Base-by-base conservation (phyloP, 2,329 filamentous ascomycete species). In the Rutstroemia sp. region DNA sequence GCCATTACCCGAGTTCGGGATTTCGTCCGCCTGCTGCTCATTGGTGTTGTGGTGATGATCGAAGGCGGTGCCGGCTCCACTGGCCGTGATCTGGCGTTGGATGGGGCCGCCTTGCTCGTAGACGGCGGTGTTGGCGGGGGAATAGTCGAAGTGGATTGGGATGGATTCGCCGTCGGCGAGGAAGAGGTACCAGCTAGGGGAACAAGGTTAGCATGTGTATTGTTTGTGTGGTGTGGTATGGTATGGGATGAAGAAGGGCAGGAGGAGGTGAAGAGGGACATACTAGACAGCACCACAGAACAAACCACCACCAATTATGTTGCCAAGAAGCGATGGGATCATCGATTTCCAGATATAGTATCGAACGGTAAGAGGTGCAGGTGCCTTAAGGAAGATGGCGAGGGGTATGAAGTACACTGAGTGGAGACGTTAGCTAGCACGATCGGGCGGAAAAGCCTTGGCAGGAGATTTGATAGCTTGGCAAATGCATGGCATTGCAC, bases 321-420 rank as follows among this genome's bases (percentile, higher is more conserved):
- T 82, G 0, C 79, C 79, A 2, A 82, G 60, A 2, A 75, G 59
- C 0, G 76, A 72, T 0, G 79, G 80, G 37, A 82, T 76, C 59
- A 81, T 74, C 0, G 74, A 76, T 63, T 82, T 81, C 77, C 78
- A 82, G 59, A 83, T 78, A 56, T 82, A 83, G 42, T 80, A 69
- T 0, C 73, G 71, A 0, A 78, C 72, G 0, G 68, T 73, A 21
- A 82, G 69, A 0, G 68, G 68, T n/a, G 52, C 41, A 0, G 75
- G 72, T 0, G 76, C 71, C 0, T 70, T 68, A 0, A 77, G 64
- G 69, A 73, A 82, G 38, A 83, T 79, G 0, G 70, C 77, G 47
- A 80, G 64, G 0, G 78, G 76, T 12, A 67, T 67, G 54, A 78
- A 77, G 38, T 76, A 78, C 78, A 80, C 53, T 55, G 10, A 16